Base-by-base conservation (phyloP, 371 early-diverging fungal species). In the Mucor saturninus region DNA sequence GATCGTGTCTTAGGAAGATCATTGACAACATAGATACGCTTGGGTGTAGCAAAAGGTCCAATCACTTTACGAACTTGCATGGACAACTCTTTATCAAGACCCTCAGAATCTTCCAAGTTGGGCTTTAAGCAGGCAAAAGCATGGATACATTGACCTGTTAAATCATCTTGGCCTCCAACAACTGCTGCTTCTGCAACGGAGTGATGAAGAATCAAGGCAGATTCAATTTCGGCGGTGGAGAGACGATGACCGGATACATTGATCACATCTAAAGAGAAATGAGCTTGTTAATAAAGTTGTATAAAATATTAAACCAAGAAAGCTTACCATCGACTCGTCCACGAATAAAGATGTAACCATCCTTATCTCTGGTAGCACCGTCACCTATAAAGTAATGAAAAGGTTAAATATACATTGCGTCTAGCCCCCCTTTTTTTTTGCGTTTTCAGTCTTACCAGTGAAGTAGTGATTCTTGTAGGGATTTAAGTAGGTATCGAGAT, bases 241-340 rank as follows among this genome's bases (percentile, higher is more conserved):
- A 99, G 75, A 55, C 99, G 90, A 81, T 99, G 99, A 10, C 99
- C 99, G 15, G 95, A 89, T 9, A 99, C 97, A 82, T 98, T 99
- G 77, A 98, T 95, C 35, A 99, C 98, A 77, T 99, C 75, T 72
- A 71, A n/a, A 39, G 29, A 30, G n/a, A 21, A 21, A 21, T 21
- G 21, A 21, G 21, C 21, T 21, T 21, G 21, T 21, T 21, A 21
- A 21, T 21, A 21, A 21, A 21, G 21, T 21, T 21, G 21, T 21
- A 21, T 21, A 21, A 21, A 21, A 21, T 21, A 21, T 21, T 21
- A 21, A 21, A 21, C 21, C 21, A 21, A 21, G 21, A 21, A 21
- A 37, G 30, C 3, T 55, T 75, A 72, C 77, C 95, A 79, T 95
- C 96, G 8, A 97, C 95, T 66, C 97, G 90, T 46, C 97, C 97